These are phyloP conservation scores for Melampsora americana DNA, from an alignment of 1,284 basidiomycete species.

Conservation along the genomic window DNA sequence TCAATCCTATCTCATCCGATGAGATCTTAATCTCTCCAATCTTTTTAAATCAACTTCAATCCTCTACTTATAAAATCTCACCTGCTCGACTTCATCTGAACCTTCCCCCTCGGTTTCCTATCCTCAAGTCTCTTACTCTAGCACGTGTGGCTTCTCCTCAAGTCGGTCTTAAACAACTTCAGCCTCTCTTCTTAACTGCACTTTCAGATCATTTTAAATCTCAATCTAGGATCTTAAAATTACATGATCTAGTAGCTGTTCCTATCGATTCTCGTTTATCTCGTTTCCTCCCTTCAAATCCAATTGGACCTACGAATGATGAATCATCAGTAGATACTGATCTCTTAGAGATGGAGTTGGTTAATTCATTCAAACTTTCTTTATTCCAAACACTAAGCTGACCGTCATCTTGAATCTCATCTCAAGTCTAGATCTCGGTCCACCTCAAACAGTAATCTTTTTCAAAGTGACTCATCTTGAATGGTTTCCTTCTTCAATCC, in stretches of 20 bases:
- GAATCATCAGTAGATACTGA: slow-evolving; percentile 50
- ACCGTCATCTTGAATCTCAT: background rate
- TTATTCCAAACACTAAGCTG: background rate
- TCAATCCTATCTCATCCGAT: slow-evolving; percentile 29
- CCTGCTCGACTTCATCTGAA: slow-evolving; percentile 55
- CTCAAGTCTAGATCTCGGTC: slow-evolving; percentile 35
- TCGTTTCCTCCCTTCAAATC: slow-evolving; percentile 52
- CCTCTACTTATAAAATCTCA: slow-evolving; percentile 47
- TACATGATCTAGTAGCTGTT: slow-evolving; percentile 76
- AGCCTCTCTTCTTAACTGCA: slow-evolving; percentile 66
- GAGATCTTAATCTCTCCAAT: slow-evolving; percentile 30
- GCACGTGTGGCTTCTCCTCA: slow-evolving; percentile 78
- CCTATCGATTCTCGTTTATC: slow-evolving; percentile 63
- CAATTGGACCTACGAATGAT: slow-evolving; percentile 48
- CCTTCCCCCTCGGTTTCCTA: slow-evolving; percentile 64
- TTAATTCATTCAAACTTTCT: slow-evolving; percentile 39
- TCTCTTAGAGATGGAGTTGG: slow-evolving; percentile 54
- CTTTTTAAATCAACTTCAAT: slow-evolving; percentile 8
- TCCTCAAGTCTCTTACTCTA: slow-evolving; percentile 70
- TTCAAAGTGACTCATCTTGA: slow-evolving; percentile 78
- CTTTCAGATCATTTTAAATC: slow-evolving; percentile 68
- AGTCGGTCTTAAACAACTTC: slow-evolving; percentile 70
- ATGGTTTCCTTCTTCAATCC: slow-evolving; percentile 46
- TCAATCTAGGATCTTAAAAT: slow-evolving; percentile 65
- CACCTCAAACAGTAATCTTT: slow-evolving; percentile 61